Base-by-base conservation (phyloP, 164 flowering plant species). In the Nymphaea colorata region DNA sequence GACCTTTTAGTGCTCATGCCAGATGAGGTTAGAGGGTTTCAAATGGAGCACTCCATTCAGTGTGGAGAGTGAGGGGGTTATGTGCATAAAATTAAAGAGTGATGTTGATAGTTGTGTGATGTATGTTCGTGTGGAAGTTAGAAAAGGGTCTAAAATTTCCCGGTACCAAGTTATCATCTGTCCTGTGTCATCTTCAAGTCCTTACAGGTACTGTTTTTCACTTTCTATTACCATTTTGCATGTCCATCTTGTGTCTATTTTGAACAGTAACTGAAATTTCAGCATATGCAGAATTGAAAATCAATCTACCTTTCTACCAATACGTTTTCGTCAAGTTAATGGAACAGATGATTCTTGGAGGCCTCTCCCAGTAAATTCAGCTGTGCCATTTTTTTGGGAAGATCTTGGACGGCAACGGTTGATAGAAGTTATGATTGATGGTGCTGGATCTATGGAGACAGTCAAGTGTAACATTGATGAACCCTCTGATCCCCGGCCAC, bases 341-440 rank as follows among this genome's bases (percentile, higher is more conserved):
- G 88, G 96, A 67, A 62, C 77, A n/a, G 73, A 74, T 77, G 86
- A 87, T 76, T 88, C 93, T n/a, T 95, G 99, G 99, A 75, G 76
- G 66, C 70, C 70, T 65, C 88, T 95, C 69, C 87, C 77, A 61
- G 93, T 93, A 15, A 92, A 86, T 77, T 66, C 99, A 64, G 84
- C 98, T 74, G 79, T 85, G 76, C 76, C 96, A 64, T 95, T 86
- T 81, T 74, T 83, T 41, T 95, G 99, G 99, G 99, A 95, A 84
- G 99, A 95, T 80, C 86, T 92, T 73, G 97, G 99, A 57, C 84
- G 97, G 70, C 72, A 77, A 64, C 84, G 81, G 59, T 65, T 82
- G 44, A 67, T 95, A 76, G 99, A 95, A 80, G 69, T 95, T 66
- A 69, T 89, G 66, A 82, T 85, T 51, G 94, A 87, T 79, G 94